Base-by-base conservation (phyloP, 257 asterid species). In the Catharanthus roseus region DNA sequence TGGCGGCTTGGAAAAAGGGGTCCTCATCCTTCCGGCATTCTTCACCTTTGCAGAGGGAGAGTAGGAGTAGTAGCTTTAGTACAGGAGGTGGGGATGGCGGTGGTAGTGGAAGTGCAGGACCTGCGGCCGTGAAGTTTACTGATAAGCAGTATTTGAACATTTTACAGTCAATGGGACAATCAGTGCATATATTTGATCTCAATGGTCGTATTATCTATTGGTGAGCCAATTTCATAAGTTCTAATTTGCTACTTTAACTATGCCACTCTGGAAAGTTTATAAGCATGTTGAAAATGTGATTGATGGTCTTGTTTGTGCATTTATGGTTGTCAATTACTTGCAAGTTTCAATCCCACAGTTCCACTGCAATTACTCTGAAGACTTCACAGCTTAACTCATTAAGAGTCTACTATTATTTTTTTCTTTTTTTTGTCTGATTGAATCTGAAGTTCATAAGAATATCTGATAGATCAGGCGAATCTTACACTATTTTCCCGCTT, bases 151-250 rank as follows among this genome's bases (percentile, higher is more conserved):
- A 86, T 83, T 77, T 86, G 86, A 88, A 84, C 72, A 89, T 90
- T 82, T 83, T 93, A 84, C 98, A 90, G 87, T 89, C 97, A 47
- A 89, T 93, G 95, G 96, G 92, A 31, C 97, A 90, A 69, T 64
- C 98, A 0, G 88, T 90, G 77, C 97, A 93, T 76, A 87, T 87
- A 79, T 76, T 80, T 80, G 97, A 87, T 84, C 82, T 75, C 38
- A 64, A 81, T 76, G 44, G 75, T 72, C 89, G 90, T 45, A 76
- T 93, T 41, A 85, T 89, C 79, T 93, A 90, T 88, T 93, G 98
- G 98, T 90, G 72, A 84, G 90, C 87, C 55, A 28, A 51, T 42
- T 33, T 31, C 68, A 38, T 41, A 62, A 41, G 36, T 26, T 34
- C 41, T 68, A 45, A 39, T 38, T 53, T 29, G 67, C 36, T 56